Evolutionary conservation across 495 filamentous ascomycete species (phyloP), one percentile per base, ranked within the genome.

Genomic region (Podospora pseudopauciseta): DNA sequence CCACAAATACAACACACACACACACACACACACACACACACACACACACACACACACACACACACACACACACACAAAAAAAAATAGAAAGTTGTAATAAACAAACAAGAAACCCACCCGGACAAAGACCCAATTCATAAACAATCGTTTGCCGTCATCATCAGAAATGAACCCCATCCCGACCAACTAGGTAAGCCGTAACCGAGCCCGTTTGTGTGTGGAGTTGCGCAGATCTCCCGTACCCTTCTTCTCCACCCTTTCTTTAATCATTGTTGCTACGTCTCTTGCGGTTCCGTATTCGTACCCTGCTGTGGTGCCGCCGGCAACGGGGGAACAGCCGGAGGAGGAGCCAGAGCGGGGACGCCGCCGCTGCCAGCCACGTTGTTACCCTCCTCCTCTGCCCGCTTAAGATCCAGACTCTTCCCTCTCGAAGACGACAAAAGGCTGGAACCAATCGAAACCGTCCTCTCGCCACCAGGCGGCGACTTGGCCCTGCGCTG

Each of bases 401-500:
- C 72, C 15, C 70, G 68, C 26, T 81, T 81, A 15, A 80, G 72
- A 49, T 84, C 82, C 9, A 80, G 58, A 57, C 81, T 84, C 72
- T 78, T 83, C 11, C 78, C 79, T 57, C 81, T 69, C 15, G 74
- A 53, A 15, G 71, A 58, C n/a, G 19, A 28, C n/a, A 80, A 62
- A 18, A 80, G 62, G 57, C 72, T 70, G 26, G 65, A 66, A 5
- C 70, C 71, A 9, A 73, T 20, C 34, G 64, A 71, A 20, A 27
- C 72, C 58, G 59, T 73, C 19, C 75, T 70, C 11, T 82, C 78
- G 20, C 74, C 76, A 32, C 23, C 59, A 5, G 82, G 80, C 18
- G 82, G 82, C 20, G 80, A 83, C 68, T 82, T 86, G 67, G 74
- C 79, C 60, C 80, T 75, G 69, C 79, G 72, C 61, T 91, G 89